Evolutionary conservation across 1,139 yeast genomes (phyloP).

Genomic region (Blastobotrys malaysiensis): DNA sequence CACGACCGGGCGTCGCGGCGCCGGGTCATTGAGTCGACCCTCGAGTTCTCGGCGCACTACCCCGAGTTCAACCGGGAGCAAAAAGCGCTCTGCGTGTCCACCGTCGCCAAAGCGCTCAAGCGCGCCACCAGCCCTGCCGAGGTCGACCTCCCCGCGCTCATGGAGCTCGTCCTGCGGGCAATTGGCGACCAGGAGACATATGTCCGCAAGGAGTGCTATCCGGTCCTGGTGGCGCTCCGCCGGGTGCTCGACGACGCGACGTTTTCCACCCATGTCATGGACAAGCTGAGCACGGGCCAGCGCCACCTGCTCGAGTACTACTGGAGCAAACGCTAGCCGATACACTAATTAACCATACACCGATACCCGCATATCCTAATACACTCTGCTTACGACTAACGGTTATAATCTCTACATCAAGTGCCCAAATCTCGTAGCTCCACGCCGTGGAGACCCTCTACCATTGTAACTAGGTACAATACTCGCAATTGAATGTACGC

Average conservation of each 20-base stretch:
- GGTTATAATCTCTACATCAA: too few relatives aligned
- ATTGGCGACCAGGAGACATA: conserved; percentile 22
- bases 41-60: neutral
- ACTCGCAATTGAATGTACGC: too few relatives aligned
- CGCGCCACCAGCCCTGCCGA: conserved; percentile 7
- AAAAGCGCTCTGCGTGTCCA: conserved; percentile 14
- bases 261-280: conserved; percentile 15
- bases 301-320: conserved; percentile 27
- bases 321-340: conserved; percentile 10
- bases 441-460: too few relatives aligned
- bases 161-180: conserved; percentile 16
- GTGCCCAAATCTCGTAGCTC: too few relatives aligned
- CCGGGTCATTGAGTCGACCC: neutral
- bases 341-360: too few relatives aligned
- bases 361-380: too few relatives aligned
- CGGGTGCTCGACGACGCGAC: conserved; percentile 12
- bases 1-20: neutral
- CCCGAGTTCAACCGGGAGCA: conserved; percentile 9
- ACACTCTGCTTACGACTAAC: too few relatives aligned
- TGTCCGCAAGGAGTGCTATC: conserved; percentile 30
- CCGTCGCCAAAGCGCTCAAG: conserved; percentile 14
- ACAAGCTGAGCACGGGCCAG: conserved; percentile 28
- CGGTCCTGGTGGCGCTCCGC: conserved; percentile 22
- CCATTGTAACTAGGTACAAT: too few relatives aligned
- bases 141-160: conserved; percentile 11